Evolutionary conservation across 2,329 filamentous ascomycete genomes (phyloP), one percentile per base, ranked within the genome.

Genomic region (Arthrobotrys entomopaga): DNA sequence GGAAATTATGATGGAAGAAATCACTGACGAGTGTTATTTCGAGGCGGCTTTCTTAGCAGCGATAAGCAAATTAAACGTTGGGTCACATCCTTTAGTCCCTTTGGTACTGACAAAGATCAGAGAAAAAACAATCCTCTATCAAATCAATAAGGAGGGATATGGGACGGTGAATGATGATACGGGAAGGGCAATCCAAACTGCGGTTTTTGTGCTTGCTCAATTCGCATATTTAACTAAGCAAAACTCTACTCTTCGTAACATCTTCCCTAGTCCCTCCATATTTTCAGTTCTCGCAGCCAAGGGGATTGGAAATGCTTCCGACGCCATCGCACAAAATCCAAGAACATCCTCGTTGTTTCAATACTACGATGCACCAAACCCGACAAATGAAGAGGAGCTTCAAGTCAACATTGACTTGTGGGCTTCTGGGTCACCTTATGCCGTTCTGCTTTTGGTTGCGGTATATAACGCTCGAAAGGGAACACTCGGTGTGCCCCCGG

Each of bases 231-330:
- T 50, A 19, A 43, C 40, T 4, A 43, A 43, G 11, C 3, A 43
- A 43, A 13, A 4, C 3, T 43, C 48, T 4, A 24, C 19, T 2
- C 19, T 56, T 56, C 52, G 22, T 16, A 26, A 34, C 8, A 24
- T 56, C 13, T 56, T 56, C 26, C 52, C 52, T 4, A 15, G 22
- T 56, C 52, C 52, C 20, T n/a, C 22, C 3, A 56, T 56, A 56
- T 56, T 56, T 34, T 29, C 52, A 15, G n/a, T 29, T 2, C 22
- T 56, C 26, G 52, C 52, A 4, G 22, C n/a, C 52, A 56, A 56
- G 13, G 52, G 52, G 2, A 56, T 56, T 3, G 26, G 2, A 22
- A 26, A 16, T 29, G 52, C 52, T n/a, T 3, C 3, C 6, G 52
- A 56, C 13, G 52, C n/a, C 10, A 19, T 56, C 11, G 26, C 11